Evolutionary conservation across 306 rosid species (phyloP), one percentile per base, ranked within the genome.

Genomic region (Hippophae rhamnoides): DNA sequence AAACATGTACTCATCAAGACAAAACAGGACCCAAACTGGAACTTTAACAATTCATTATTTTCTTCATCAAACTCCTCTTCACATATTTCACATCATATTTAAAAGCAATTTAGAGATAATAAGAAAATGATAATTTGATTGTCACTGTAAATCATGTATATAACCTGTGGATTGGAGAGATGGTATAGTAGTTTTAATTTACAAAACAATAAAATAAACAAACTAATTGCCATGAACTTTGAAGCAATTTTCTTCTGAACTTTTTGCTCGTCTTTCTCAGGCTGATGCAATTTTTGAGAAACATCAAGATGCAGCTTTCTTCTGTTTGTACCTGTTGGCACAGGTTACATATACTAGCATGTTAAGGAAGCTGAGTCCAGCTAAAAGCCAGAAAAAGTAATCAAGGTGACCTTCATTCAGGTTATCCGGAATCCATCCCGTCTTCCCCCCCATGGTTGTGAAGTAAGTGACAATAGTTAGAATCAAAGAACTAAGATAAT

Each of bases 341-440:
- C 83, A 88, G 38, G 72, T 77, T 3, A 70, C 43, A 69, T 85
- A 92, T 7, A 82, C 64, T 72, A 88, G 43, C 82, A 88, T 69
- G 40, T 88, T 92, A 13, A 81, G 48, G 71, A 82, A 74, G 85
- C 95, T 88, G 10, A 92, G 86, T 70, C 86, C 95, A 13, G 93
- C 93, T 63, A 88, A 74, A 43, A 92, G 88, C 95, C 95, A 88
- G 85, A 92, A 88, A 55, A 76, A 88, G 68, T 83, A 71, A 71
- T 92, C 99, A 0, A 92, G 81, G 78, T 82, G 99, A 47, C 95
- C 95, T 25, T 69, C 47, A 12, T 92, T 92, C 82, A 88, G 66
- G 75, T 92, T 92, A 72, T 92, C 88, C 0, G 95, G 71, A 68
- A 92, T 92, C 99, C 99, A 92, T 52, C 96, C 96, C 6, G 73